These are phyloP conservation scores for Vigna angularis DNA, from an alignment of 306 rosid species.

Conservation along the genomic window DNA sequence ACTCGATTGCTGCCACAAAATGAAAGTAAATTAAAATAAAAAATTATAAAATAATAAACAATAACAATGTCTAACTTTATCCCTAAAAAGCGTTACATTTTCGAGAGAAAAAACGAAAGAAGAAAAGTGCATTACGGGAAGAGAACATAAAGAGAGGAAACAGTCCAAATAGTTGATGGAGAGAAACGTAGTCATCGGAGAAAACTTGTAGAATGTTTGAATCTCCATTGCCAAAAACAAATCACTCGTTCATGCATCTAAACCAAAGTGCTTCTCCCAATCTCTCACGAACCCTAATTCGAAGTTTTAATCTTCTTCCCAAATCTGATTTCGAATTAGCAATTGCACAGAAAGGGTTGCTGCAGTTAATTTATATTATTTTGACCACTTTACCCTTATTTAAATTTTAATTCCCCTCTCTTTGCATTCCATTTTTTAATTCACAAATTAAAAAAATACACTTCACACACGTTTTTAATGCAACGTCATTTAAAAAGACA, in stretches of 20 bases:
- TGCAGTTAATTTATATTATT: no score
- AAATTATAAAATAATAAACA: no score
- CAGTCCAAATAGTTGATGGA: conserved; percentile 81
- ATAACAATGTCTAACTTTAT: not conserved
- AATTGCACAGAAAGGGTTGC: no score
- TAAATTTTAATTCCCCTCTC: no score
- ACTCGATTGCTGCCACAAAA: conserved; percentile 35
- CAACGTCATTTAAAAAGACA: no score
- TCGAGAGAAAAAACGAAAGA: not conserved
- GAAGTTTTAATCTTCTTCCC: no score
- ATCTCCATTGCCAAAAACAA: conserved; percentile 51
- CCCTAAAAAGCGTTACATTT: not conserved
- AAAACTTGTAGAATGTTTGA: conserved; percentile 56
- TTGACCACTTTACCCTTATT: no score
- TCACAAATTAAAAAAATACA: no score
- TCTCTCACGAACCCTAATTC: no score
- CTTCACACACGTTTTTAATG: no score
- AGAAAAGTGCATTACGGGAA: conserved; percentile 51
- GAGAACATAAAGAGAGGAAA: conserved; percentile 60
- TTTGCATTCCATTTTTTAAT: no score
- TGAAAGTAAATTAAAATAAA: not conserved
- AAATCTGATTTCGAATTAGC: no score
- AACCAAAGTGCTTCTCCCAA: not conserved
- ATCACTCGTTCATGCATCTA: not conserved
- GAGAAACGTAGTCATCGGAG: conserved; percentile 73